Evolutionary conservation across 805 yeast genomes (phyloP), one percentile per base, ranked within the genome.

Genomic region (Cyberlindnera xishuangbannaensis): DNA sequence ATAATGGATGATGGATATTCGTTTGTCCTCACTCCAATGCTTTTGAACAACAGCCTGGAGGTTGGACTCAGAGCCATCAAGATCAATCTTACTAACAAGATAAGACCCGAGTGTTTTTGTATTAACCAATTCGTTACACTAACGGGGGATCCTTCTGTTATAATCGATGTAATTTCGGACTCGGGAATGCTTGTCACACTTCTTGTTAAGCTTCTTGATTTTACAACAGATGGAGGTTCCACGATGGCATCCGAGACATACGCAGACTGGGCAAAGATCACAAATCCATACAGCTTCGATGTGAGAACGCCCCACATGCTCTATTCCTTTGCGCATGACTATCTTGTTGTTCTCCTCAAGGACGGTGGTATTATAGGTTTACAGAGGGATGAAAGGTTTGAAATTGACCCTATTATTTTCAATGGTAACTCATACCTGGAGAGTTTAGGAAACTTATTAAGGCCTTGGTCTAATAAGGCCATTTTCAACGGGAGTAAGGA

Each of bases 291-390:
- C 53, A 69, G 75, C 7, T 76, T 79, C 44, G 73, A 71, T 20
- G 51, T 72, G 6, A 65, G 82, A 46, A 56, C 58, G 16, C 86
- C 90, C 2, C 71, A 73, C 27, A 56, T 67, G 15, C 46, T 82
- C 40, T 61, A 65, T 31, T 54, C 79, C 1, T 55, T 77, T 12
- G 66, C 72, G 20, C 41, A 59, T 0, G 47, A 51, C 3, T 65
- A 69, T 28, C 50, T 76, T 7, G 52, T 86, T 4, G 74, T 81
- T 0, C 65, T 85, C 5, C 62, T 87, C 30, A 66, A 68, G 27
- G 95, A 88, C 58, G 96, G 97, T 17, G 85, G 88, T 2, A 53
- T 87, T 26, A 58, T 85, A 31, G 78, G 76, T 28, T 61, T 82
- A 37, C 48, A 49, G 18, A 56, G 51, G 41, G 37, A 31, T 23